phyloP scores from a whole-genome alignment of 2,329 filamentous ascomycete genomes.

The Cladosporium sp. region DNA sequence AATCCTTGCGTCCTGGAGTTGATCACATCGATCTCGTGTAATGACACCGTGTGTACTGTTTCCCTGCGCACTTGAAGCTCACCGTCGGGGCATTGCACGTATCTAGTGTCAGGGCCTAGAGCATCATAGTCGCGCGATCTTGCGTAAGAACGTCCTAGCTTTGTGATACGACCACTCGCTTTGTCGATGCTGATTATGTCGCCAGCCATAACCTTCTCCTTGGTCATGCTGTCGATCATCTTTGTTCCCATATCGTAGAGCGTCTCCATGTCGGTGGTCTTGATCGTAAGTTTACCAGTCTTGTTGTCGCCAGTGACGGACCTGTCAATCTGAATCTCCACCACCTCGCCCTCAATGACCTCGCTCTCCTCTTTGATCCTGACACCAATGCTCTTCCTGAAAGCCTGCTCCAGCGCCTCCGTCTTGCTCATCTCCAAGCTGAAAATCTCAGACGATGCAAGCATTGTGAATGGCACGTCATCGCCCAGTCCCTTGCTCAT shows the following conservation, averaged over 20 bases:
- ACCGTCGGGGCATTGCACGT: slow-evolving; percentile 94
- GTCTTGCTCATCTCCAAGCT: slow-evolving; percentile 99
- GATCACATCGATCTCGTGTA: slow-evolving; percentile 99
- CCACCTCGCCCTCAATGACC: slow-evolving; percentile 97
- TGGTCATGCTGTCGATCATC: slow-evolving; percentile 99
- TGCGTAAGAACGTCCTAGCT: slow-evolving; percentile 90
- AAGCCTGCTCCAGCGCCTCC: slow-evolving; percentile 96
- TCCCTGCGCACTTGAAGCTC: slow-evolving; percentile 97
- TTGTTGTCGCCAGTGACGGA: slow-evolving; percentile 94
- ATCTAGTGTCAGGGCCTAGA: slow-evolving; percentile 98
- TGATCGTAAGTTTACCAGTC: slow-evolving; percentile 98
- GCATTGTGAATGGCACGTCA: slow-evolving; percentile 93
- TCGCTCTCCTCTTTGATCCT: slow-evolving; percentile 98
- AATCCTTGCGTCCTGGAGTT: slow-evolving; percentile 99
- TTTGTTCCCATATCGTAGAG: slow-evolving; percentile 99
- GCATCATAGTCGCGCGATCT: slow-evolving; percentile 97
- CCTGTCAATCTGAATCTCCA: slow-evolving; percentile 96
- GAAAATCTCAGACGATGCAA: slow-evolving; percentile 95
- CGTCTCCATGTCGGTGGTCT: slow-evolving; percentile 99
- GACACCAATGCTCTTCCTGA: slow-evolving; percentile 96
- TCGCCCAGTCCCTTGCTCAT: slow-evolving; percentile 94
- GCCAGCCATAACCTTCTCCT: slow-evolving; percentile 97
- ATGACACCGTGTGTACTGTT: slow-evolving; percentile 90
- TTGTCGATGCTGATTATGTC: slow-evolving; percentile 99
- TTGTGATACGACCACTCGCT: slow-evolving; percentile 95